Evolutionary conservation across 2,329 filamentous ascomycete genomes (phyloP), one percentile per base, ranked within the genome.

Genomic region (Chrysoporthe austroafricana): DNA sequence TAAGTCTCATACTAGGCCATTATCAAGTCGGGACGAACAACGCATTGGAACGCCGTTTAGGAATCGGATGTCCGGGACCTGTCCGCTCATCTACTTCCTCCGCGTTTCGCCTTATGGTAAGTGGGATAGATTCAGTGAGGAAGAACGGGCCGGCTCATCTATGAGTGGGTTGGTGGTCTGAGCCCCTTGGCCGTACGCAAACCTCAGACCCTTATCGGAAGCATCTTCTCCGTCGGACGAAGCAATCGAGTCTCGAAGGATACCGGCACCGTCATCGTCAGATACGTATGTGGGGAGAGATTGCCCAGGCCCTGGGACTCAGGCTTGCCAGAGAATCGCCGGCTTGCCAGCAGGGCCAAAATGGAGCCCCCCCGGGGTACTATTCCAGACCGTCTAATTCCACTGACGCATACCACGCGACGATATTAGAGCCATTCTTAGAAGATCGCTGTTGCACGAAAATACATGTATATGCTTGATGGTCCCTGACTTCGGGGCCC

Each of bases 201-300:
- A 69, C 87, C 88, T 4, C 78, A 66, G 59, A 54, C 58, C 9
- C 52, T 96, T 9, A 84, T 96, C 52, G 92, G 91, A 72, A 90
- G 90, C 0, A 87, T 94, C 60, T 88, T 95, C 77, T 83, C 96
- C 90, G 93, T 36, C 90, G 93, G 42, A 93, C 89, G 52, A 96
- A 96, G 77, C 83, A 86, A 52, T 92, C 91, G 0, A 80, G 86
- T 69, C 88, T 96, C 62, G 90, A 96, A 74, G 93, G 92, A 3
- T 39, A 39, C 36, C 36, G 36, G 4, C 36, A 9, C 36, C 9
- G 36, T 7, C 36, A 39, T 2, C 26, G 26, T 26, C 36, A 9
- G 36, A 39, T 39, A 39, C 36, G 36, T 9, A 39, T 39, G 9
- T 9, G 5, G 36, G 36, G 36, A 39, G 36, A 9, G 36, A 9